Percentiles rank a stretch among this genome's conserved stretches.
Conservation (phyloP, 2,329 filamentous ascomycete species). For the Talaromyces albobiverticillius region DNA sequence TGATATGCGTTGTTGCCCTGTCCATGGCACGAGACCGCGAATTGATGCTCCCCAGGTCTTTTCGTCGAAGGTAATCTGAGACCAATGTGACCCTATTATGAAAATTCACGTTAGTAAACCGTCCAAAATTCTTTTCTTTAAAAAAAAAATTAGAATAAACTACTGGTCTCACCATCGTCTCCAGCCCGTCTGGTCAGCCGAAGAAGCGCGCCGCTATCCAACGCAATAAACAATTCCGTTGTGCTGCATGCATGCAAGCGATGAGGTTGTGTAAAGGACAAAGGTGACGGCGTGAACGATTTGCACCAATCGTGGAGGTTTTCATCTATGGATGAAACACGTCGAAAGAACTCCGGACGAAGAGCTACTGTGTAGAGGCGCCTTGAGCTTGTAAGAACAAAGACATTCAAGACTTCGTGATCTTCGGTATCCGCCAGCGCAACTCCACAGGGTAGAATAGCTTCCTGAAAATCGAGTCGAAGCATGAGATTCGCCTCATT, state of each 20-base stretch:
- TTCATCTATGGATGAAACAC: constrained; percentile 65
- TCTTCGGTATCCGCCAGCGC: constrained; percentile 77
- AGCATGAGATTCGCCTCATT: constrained; percentile 71
- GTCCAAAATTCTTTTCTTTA: constrained; percentile 2
- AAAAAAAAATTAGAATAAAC: neutral
- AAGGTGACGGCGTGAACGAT: constrained; percentile 66
- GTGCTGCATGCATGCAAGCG: constrained; percentile 72
- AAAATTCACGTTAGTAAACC: constrained; percentile 17
- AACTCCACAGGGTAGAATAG: constrained; percentile 74
- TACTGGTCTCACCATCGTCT: constrained; percentile 44
- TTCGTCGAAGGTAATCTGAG: constrained; percentile 47
- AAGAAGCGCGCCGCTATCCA: constrained; percentile 50
- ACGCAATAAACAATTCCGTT: constrained; percentile 72
- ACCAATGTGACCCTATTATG: constrained; percentile 40
- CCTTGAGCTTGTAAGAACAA: constrained; percentile 74
- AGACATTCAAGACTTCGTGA: constrained; percentile 73
- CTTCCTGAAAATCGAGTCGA: constrained; percentile 71
- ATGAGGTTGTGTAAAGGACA: constrained; percentile 76
- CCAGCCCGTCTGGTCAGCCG: constrained; percentile 64
- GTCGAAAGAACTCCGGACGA: constrained; percentile 76
- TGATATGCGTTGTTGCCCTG: constrained; percentile 40
- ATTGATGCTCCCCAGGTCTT: constrained; percentile 49
- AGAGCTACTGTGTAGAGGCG: constrained; percentile 82
- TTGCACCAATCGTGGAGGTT: constrained; percentile 76
- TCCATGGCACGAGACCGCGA: constrained; percentile 46